A percentile compares a stretch with the other conserved stretches of the same genome.
Evolutionary conservation across 805 yeast genomes (phyloP).

Genomic region (Lipomyces lipofer): DNA sequence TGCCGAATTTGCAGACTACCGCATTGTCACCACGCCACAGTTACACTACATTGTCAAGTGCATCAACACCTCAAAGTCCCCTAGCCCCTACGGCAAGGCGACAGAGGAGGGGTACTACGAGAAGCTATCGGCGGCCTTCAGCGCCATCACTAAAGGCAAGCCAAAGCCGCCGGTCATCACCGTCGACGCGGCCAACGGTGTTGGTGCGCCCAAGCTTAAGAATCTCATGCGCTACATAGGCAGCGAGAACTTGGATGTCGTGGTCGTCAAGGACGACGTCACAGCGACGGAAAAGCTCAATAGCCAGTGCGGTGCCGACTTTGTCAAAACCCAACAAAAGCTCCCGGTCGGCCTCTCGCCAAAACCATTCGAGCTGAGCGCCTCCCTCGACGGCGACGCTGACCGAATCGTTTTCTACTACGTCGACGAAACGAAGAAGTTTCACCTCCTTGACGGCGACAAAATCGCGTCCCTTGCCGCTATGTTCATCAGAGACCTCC

Average conservation of each 20-base stretch:
- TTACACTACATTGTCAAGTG: conserved; percentile 82
- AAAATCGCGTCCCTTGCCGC: conserved; percentile 87
- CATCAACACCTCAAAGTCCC: conserved; percentile 55
- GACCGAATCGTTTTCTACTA: conserved; percentile 83
- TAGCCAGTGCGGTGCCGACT: conserved; percentile 90
- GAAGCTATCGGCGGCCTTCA: conserved; percentile 59
- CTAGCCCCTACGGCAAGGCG: conserved; percentile 56
- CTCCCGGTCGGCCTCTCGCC: conserved; percentile 64
- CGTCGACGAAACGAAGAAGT: conserved; percentile 39
- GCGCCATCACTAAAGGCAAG: conserved; percentile 41
- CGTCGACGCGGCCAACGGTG: conserved; percentile 95
- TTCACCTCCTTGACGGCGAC: conserved; percentile 76
- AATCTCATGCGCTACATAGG: conserved; percentile 50
- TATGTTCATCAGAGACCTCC: conserved; percentile 55
- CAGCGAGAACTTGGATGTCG: conserved; percentile 45
- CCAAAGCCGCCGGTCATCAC: conserved; percentile 48
- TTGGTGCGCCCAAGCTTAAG: conserved; percentile 77
- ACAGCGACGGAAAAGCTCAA: conserved; percentile 71
- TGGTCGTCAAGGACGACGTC: conserved; percentile 44
- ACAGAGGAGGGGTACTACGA: conserved; percentile 68
- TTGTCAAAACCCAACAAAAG: conserved; percentile 82
- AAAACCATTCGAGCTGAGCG: conserved; percentile 53
- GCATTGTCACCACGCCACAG: conserved; percentile 88
- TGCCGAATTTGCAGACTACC: conserved; percentile 54
- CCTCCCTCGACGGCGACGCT: conserved; percentile 97